Percentiles rank a stretch among this genome's conserved stretches.
Evolutionary conservation across 2,329 filamentous ascomycete genomes (phyloP).

Genomic region (Arthroderma sp.): DNA sequence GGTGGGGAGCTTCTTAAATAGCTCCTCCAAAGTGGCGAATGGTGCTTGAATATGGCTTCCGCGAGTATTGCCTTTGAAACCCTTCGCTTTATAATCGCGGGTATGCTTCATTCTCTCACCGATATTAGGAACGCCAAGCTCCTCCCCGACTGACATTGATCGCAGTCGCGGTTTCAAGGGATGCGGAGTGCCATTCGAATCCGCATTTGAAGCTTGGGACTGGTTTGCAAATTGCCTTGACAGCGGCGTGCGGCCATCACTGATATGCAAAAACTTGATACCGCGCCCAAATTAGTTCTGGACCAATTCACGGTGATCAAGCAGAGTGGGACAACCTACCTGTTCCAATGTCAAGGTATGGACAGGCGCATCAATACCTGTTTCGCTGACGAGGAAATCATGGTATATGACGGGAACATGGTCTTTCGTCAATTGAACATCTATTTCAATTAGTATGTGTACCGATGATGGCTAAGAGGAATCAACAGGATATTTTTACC

Average conservation of each 20-base stretch:
- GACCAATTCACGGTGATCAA: not conserved
- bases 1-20: constrained; percentile 73
- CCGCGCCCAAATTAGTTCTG: not conserved
- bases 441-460: constrained; percentile 41
- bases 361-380: constrained; percentile 89
- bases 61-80: constrained; percentile 88
- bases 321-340: constrained; percentile 14
- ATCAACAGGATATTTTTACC: constrained; percentile 5
- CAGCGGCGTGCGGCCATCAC: constrained; percentile 39
- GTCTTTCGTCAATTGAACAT: constrained; percentile 97
- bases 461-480: not conserved
- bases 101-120: constrained; percentile 95
- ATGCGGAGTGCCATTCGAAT: constrained; percentile 22
- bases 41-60: constrained; percentile 92
- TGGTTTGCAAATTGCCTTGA: constrained; percentile 4
- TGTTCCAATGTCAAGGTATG: constrained; percentile 91
- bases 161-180: constrained; percentile 26
- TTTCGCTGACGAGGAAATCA: constrained; percentile 95
- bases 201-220: constrained; percentile 1
- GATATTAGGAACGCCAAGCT: constrained; percentile 39
- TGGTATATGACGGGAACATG: constrained; percentile 97
- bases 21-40: constrained; percentile 87
- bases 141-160: constrained; percentile 48
- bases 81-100: constrained; percentile 82
- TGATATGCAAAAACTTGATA: constrained; percentile 66